phyloP scores from a whole-genome alignment of 1,284 basidiomycete genomes.

The Wallemia mellicola region DNA sequence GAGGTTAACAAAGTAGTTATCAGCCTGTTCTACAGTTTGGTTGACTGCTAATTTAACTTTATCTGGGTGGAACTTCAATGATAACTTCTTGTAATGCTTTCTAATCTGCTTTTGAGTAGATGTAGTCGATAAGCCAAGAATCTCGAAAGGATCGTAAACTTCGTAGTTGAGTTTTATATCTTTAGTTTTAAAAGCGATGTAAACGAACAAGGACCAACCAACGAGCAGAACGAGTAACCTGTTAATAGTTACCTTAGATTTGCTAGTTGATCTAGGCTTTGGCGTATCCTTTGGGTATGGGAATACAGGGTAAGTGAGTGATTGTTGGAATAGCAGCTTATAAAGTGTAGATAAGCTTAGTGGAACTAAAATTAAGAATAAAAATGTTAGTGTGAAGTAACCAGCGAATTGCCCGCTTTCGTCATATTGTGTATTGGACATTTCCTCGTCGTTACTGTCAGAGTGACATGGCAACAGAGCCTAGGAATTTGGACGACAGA shows the following conservation, averaged over 20 bases:
- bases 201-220: constrained; percentile 47
- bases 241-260: neutral
- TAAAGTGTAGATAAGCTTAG: constrained; percentile 27
- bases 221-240: constrained; percentile 23
- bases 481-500: too few species aligned
- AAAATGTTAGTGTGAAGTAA: constrained; percentile 62
- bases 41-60: constrained; percentile 62
- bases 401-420: constrained; percentile 63
- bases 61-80: constrained; percentile 75
- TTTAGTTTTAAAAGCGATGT: constrained; percentile 35
- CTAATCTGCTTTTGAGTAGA: constrained; percentile 72
- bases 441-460: neutral
- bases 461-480: too few species aligned
- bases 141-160: constrained; percentile 80
- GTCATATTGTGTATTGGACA: constrained; percentile 25
- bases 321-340: too few species aligned
- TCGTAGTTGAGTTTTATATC: constrained; percentile 29
- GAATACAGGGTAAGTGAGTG: neutral
- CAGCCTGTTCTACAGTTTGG: constrained; percentile 65
- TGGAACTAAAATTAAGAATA: constrained; percentile 47
- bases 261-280: neutral
- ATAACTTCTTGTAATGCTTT: constrained; percentile 83
- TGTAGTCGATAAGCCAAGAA: constrained; percentile 46
- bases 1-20: constrained; percentile 62
- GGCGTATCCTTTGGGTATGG: neutral